These are phyloP conservation scores for Elongisporangium senticosum DNA, from an alignment of 352 stramenopile genomes.

Conservation along the genomic window DNA sequence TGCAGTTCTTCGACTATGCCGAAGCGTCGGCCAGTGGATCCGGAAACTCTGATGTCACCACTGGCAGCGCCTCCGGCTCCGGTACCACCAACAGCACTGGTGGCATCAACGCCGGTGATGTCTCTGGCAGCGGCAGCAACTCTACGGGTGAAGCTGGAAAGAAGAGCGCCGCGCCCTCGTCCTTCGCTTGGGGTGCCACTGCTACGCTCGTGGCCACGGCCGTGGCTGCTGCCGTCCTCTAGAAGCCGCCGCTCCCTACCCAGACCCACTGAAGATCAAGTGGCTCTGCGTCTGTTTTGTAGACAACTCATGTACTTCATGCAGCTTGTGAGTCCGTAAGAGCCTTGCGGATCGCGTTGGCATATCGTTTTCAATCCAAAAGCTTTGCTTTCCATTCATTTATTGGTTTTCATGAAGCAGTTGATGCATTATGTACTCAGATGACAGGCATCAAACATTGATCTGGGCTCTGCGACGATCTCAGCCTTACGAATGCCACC, in stretches of 20 bases:
- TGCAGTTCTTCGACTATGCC: slow-evolving; percentile 2
- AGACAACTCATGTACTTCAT: neutral
- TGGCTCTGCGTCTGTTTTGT: neutral
- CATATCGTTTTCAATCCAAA: slow-evolving; percentile 18
- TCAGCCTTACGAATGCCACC: no score
- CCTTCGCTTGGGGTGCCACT: neutral
- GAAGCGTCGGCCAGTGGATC: neutral
- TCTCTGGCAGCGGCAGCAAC: slow-evolving; percentile 9
- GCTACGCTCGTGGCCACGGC: slow-evolving; percentile 12
- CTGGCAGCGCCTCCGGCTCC: slow-evolving; percentile 11
- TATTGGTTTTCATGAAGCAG: neutral
- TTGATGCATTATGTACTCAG: no score
- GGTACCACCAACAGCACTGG: neutral
- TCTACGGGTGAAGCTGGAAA: neutral
- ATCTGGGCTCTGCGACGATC: no score
- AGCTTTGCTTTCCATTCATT: slow-evolving; percentile 8
- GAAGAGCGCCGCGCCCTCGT: neutral
- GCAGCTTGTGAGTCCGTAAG: neutral
- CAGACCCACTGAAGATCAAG: neutral
- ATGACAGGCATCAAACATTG: no score
- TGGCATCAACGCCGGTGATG: slow-evolving; percentile 7
- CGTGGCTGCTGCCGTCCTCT: slow-evolving; percentile 17
- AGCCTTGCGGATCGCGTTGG: slow-evolving; percentile 5
- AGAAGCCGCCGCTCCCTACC: neutral
- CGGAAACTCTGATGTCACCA: slow-evolving; percentile 1